Percentiles rank a stretch among this genome's conserved stretches.
phyloP scores from a whole-genome alignment of 306 rosid species.

The Vigna hirtella region DNA sequence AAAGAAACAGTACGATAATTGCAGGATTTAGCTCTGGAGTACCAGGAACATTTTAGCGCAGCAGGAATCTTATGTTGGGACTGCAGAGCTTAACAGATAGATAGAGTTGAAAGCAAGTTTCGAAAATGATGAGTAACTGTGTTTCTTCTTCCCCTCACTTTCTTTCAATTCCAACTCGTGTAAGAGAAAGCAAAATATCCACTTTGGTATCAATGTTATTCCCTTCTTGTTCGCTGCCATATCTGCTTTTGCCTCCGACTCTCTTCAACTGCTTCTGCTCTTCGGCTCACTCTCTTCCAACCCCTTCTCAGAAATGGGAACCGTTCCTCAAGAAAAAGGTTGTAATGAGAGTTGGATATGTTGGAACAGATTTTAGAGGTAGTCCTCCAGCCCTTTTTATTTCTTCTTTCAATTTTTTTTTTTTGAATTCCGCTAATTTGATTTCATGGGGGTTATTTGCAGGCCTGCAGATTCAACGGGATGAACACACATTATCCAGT shows the following conservation, averaged over 20 bases:
- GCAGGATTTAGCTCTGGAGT: not conserved
- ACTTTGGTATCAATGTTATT: slow-evolving; percentile 31
- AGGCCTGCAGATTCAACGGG: slow-evolving; percentile 87
- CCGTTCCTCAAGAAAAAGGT: slow-evolving; percentile 56
- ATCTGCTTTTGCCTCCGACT: slow-evolving; percentile 34
- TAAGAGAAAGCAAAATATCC: not conserved
- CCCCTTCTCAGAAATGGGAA: slow-evolving; percentile 48
- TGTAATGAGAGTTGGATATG: slow-evolving; percentile 57
- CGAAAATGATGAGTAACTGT: not conserved
- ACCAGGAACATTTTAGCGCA: not conserved
- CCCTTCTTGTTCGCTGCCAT: slow-evolving; percentile 35
- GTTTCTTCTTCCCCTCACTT: not conserved
- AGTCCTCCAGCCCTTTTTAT: not conserved
- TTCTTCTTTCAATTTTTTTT: not conserved
- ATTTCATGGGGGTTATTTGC: not conserved
- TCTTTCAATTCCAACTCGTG: slow-evolving; percentile 8
- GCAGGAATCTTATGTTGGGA: not conserved
- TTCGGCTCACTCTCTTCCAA: slow-evolving; percentile 32
- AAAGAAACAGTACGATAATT: not conserved
- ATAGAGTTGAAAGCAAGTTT: not conserved
- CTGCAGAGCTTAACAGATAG: not conserved
- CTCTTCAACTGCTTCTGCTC: slow-evolving; percentile 45
- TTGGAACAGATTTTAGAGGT: slow-evolving; percentile 60
- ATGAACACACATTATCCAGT: slow-evolving; percentile 72
- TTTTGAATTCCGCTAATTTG: not conserved